Evolutionary conservation across 2,329 filamentous ascomycete genomes (phyloP).

Genomic region (Trichoderma lentiforme): DNA sequence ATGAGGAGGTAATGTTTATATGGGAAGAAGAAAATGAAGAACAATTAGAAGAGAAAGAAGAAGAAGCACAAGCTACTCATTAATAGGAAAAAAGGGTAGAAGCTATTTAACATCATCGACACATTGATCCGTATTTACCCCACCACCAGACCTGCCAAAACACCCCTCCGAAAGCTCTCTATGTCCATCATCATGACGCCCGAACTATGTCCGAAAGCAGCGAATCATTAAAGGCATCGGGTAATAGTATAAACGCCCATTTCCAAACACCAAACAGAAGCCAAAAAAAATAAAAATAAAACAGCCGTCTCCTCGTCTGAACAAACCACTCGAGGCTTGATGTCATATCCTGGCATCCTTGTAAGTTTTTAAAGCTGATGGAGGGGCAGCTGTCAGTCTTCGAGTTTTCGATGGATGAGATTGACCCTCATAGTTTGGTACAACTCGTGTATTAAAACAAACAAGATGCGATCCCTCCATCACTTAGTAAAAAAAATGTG

Average conservation of each 20-base stretch:
- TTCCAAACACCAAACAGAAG: neutral
- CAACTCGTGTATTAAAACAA: neutral
- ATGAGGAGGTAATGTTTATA: neutral
- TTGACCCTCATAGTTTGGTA: neutral
- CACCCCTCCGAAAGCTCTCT: neutral
- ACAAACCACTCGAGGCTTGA: neutral
- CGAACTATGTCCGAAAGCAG: slow-evolving; percentile 15
- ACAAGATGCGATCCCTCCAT: neutral
- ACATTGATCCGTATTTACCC: neutral
- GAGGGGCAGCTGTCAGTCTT: neutral
- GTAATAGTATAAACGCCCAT: slow-evolving; percentile 16
- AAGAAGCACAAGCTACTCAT: neutral
- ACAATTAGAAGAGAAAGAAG: neutral
- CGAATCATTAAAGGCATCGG: neutral
- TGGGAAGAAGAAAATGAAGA: neutral
- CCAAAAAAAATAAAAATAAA: neutral
- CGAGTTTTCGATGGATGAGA: neutral
- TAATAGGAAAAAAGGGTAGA: neutral
- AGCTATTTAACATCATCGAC: neutral
- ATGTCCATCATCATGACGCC: slow-evolving; percentile 13
- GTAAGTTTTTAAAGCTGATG: neutral
- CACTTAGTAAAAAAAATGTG: neutral
- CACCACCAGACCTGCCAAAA: neutral
- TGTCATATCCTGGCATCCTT: neutral
- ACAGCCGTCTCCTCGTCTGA: neutral